Conservation (phyloP, 495 filamentous ascomycete genomes). For the Annulohypoxylon maeteangense region DNA sequence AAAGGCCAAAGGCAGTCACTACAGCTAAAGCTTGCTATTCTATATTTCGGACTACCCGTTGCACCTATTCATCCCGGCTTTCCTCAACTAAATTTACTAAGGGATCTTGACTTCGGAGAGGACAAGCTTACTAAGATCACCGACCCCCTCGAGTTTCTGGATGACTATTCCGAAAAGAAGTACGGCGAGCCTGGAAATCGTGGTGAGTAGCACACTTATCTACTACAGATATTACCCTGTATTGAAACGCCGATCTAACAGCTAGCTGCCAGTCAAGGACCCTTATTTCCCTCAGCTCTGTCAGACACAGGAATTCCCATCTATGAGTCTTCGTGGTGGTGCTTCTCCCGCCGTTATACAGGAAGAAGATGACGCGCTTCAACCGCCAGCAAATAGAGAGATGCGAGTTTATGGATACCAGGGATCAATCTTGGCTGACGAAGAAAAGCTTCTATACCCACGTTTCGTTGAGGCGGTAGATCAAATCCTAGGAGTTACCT, state of each 20-base stretch:
- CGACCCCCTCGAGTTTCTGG: slow-evolving; percentile 34
- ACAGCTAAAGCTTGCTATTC: slow-evolving; percentile 42
- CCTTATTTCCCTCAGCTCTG: not conserved
- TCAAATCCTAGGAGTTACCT: slow-evolving; percentile 10
- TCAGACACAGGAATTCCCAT: slow-evolving; percentile 7
- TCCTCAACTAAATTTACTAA: not conserved
- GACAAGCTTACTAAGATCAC: not conserved
- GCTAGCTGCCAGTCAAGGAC: not conserved
- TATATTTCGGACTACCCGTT: slow-evolving; percentile 46
- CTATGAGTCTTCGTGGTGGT: slow-evolving; percentile 43
- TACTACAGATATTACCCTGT: not conserved
- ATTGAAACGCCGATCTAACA: not conserved
- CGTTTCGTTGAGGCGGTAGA: slow-evolving; percentile 19
- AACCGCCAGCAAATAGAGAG: too few species aligned
- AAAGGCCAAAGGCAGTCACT: slow-evolving; percentile 28
- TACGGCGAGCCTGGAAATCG: slow-evolving; percentile 7
- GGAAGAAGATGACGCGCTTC: not conserved
- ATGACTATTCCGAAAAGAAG: slow-evolving; percentile 18
- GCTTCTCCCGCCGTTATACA: slow-evolving; percentile 3
- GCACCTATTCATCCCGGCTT: slow-evolving; percentile 38
- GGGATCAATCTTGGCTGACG: not conserved
- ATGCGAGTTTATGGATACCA: slow-evolving; percentile 31
- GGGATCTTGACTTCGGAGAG: slow-evolving; percentile 25
- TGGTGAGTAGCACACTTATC: slow-evolving; percentile 11
- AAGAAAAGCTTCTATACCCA: not conserved